Conservation (phyloP, 495 filamentous ascomycete genomes). For the Xylaria longipes region DNA sequence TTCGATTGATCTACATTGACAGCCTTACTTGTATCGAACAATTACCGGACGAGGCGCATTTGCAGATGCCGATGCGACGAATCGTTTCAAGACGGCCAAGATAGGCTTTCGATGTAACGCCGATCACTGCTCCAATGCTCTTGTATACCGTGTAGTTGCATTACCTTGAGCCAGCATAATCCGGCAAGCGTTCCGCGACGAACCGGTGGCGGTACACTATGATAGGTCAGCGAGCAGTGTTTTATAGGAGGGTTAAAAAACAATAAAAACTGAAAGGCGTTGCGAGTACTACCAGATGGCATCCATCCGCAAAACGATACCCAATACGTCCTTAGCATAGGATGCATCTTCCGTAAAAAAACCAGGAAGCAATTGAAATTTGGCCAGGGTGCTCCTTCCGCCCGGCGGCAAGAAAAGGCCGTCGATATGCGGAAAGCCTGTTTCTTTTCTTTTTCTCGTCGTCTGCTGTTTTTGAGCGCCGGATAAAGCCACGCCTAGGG, state of each 20-base stretch:
- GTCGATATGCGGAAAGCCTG: background rate
- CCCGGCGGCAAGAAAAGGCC: background rate
- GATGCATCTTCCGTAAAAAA: background rate
- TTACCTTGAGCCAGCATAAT: background rate
- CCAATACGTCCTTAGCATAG: background rate
- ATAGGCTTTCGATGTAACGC: background rate
- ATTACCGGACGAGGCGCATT: conserved; percentile 7
- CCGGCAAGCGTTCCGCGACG: background rate
- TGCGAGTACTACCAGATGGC: background rate
- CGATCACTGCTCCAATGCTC: conserved; percentile 8
- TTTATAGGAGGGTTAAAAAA: background rate
- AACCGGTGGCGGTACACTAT: conserved; percentile 9
- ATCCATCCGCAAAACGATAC: background rate
- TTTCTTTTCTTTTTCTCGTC: conserved; percentile 4
- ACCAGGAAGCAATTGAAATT: background rate
- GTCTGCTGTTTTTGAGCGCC: background rate
- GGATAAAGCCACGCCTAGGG: conserved; percentile 12
- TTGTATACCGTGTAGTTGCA: background rate
- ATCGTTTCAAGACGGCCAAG: conserved; percentile 2
- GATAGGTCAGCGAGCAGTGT: background rate
- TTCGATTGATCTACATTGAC: conserved; percentile 11
- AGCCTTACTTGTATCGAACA: conserved; percentile 10
- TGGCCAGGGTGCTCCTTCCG: background rate
- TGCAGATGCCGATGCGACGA: conserved; percentile 14
- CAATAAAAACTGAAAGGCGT: background rate